Base-by-base conservation (phyloP, 179 eudicot species). In the Actinidia arguta region DNA sequence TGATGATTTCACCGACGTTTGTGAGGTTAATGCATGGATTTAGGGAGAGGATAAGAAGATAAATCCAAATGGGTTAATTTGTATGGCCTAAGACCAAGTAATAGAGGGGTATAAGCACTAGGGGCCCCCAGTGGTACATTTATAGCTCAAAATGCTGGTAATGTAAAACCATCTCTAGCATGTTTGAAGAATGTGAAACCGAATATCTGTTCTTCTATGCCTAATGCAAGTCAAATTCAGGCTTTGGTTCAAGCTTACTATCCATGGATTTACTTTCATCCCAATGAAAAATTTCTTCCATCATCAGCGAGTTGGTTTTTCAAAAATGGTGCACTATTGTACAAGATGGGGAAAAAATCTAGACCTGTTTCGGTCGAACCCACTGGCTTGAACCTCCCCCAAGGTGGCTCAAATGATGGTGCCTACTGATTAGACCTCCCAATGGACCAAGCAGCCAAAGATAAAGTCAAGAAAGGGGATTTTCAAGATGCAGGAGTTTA, bases 391-490 rank as follows among this genome's bases (percentile, higher is more conserved):
- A 93, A 87, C 71, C 97, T 93, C 3, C 97, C 97, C 55, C 91
- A 86, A 70, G 95, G 88, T 31, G 95, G 97, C 3, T 46, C 90
- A 2, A 86, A 85, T 24, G 97, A 93, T 54, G 97, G 92, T 0
- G 70, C 68, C 4, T 93, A 93, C 31, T 93, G 94, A 91, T n/a
- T 93, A 16, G 97, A 91, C 83, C 86, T 92, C 6, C 95, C 97
- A 0, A 75, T 0, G 0, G 90, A 88, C 52, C 74, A 84, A 9
- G 18, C 71, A 0, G 87, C 85, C 11, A 78, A 77, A 47, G 90
- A 92, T 0, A 78, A 73, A 31, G 87, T 88, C 10, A 83, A 59
- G 84, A 83, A 78, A 59, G 97, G 97, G 3, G 82, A 92, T 78
- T 73, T 91, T 1, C 73, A 31, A n/a, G 84, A 84, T 22, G 77